Conservation (phyloP, 768 basidiomycete species). For the Pisolithus orientalis region DNA sequence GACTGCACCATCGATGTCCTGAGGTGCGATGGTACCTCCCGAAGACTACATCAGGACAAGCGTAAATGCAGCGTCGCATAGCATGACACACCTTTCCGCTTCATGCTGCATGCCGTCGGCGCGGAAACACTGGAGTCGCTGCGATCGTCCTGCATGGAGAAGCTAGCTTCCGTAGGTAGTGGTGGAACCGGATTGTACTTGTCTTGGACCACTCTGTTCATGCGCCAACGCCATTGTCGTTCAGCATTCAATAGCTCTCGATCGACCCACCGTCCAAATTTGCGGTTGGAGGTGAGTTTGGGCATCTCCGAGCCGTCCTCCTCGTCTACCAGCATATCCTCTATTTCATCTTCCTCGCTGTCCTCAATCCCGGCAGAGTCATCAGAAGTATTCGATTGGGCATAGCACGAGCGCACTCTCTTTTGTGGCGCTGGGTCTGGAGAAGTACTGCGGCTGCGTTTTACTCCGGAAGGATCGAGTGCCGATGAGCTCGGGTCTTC, state of each 20-base stretch:
- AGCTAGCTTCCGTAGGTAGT: constrained; percentile 22
- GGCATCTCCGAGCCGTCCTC: constrained; percentile 17
- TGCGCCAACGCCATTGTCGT: constrained; percentile 25
- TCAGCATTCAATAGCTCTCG: constrained; percentile 26
- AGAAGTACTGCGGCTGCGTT: constrained; percentile 23
- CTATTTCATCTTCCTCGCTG: constrained; percentile 43
- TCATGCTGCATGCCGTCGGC: constrained; percentile 25
- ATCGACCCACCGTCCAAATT: constrained; percentile 16
- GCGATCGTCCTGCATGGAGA: constrained; percentile 27
- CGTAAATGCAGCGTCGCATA: not conserved
- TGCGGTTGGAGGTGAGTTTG: constrained; percentile 8
- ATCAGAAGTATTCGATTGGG: constrained; percentile 9
- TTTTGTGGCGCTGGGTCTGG: constrained; percentile 18
- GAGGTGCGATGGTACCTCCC: constrained; percentile 25
- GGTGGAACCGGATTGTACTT: constrained; percentile 28
- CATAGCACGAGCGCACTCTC: constrained; percentile 18
- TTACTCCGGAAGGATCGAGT: constrained; percentile 11
- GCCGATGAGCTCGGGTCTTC: constrained; percentile 5
- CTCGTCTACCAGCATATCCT: constrained; percentile 44
- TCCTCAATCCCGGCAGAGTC: constrained; percentile 16
- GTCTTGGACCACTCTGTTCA: constrained; percentile 14
- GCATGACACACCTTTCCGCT: constrained; percentile 44
- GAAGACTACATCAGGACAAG: constrained; percentile 1
- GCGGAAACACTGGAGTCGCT: constrained; percentile 10
- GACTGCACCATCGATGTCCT: constrained; percentile 21